A percentile compares a stretch with the other conserved stretches of the same genome.
These are phyloP conservation scores for Closterium sp. DNA, from an alignment of 139 green algal species.

Conservation along the genomic window DNA sequence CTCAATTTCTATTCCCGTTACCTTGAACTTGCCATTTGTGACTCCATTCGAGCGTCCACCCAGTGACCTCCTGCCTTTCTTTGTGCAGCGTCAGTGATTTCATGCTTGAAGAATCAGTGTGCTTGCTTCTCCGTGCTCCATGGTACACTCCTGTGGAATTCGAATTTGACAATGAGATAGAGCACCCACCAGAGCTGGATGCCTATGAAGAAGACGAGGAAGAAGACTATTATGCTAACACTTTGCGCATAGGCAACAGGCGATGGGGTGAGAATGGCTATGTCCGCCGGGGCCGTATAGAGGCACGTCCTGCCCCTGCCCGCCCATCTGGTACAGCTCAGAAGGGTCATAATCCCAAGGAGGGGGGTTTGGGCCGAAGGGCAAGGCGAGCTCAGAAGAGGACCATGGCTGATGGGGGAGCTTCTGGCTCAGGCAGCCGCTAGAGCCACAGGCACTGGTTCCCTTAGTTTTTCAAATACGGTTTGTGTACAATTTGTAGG, in stretches of 20 bases:
- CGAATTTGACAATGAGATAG: conserved; percentile 32
- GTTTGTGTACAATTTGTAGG: no score
- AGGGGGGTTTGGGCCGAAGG: not conserved
- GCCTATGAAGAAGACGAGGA: conserved; percentile 65
- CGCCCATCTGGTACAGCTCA: not conserved
- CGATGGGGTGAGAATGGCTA: conserved; percentile 71
- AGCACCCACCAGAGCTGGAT: conserved; percentile 52
- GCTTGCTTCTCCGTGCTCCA: conserved; percentile 71
- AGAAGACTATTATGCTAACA: conserved; percentile 65
- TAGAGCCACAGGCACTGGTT: no score
- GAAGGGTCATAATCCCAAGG: not conserved
- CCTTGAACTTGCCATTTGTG: not conserved
- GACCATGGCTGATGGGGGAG: no score
- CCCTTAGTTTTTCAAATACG: no score
- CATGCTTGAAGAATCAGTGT: conserved; percentile 73
- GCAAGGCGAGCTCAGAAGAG: not conserved
- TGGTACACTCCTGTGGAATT: conserved; percentile 74
- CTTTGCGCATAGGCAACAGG: conserved; percentile 77
- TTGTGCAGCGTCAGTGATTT: conserved; percentile 65
- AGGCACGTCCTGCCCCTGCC: conserved; percentile 7
- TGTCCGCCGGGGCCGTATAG: conserved; percentile 58
- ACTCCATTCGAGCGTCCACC: no score
- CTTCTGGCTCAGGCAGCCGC: no score
- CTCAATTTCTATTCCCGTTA: not conserved
- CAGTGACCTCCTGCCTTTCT: not conserved